Evolutionary conservation across 1,284 basidiomycete genomes (phyloP), one percentile per base, ranked within the genome.

Genomic region (Rhodofomes roseus): DNA sequence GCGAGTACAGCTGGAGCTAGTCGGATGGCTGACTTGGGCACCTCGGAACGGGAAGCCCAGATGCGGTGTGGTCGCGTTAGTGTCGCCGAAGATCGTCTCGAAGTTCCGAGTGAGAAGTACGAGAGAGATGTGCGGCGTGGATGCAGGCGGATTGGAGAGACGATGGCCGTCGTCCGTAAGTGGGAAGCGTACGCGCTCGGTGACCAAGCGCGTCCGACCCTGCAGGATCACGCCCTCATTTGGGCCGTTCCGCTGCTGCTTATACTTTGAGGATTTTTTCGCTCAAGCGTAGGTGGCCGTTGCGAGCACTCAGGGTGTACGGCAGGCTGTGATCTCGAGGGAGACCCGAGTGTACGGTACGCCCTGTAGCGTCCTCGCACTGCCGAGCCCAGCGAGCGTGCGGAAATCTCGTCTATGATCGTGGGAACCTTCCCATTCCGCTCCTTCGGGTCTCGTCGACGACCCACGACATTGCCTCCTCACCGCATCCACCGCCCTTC

Each of bases 311-410:
- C 50, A 52, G 50, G 50, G 34, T 36, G 50, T 52, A 52, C 50
- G 50, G 50, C 50, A 52, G 31, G 50, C 50, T 37, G 31, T 6
- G 50, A 52, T 52, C 50, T 52, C 31, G 31, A 52, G 50, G 50
- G 31, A 52, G 50, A 52, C 50, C 50, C 50, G 50, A 52, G 50
- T 52, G 29, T 36, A 52, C 50, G 50, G 50, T 52, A 52, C 50
- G 31, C 50, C 29, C 36, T 36, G 31, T 36, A 52, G 14, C 31
- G 50, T 52, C 50, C 50, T 52, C 14, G 50, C 50, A 34, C 50
- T 52, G 50, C 50, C 50, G 50, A 52, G 50, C 50, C 22, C 50
- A 52, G 50, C 29, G 48, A 25, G 22, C 46, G 31, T 52, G 31
- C 29, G 9, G 27, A 25, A 51, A 51, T 52, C 50, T 37, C 27